A percentile compares a stretch with the other conserved stretches of the same genome.
Conservation (phyloP, 2,329 filamentous ascomycete genomes). For the Penicillium italicum region DNA sequence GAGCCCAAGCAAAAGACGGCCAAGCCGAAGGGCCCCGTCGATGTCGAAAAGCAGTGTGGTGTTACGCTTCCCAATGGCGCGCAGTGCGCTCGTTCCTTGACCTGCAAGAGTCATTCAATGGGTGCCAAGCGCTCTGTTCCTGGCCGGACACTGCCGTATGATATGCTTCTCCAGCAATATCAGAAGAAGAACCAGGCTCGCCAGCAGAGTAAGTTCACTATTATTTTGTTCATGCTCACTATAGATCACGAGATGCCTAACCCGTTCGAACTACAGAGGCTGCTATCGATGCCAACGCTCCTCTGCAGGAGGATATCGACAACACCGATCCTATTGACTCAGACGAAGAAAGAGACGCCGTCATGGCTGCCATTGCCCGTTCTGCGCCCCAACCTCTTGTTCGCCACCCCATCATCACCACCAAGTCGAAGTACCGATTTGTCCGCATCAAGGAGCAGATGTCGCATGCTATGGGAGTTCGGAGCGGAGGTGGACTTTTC, state of each 20-base stretch:
- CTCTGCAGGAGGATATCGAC: constrained; percentile 80
- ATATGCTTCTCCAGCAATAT: constrained; percentile 83
- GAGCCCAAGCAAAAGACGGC: constrained; percentile 78
- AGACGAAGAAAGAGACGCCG: constrained; percentile 85
- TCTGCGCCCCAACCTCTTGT: constrained; percentile 77
- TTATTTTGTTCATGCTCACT: background rate
- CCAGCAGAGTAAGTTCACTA: constrained; percentile 72
- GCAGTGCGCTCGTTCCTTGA: constrained; percentile 81
- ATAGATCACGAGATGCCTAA: constrained; percentile 23
- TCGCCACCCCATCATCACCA: constrained; percentile 55
- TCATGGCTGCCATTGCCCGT: constrained; percentile 74
- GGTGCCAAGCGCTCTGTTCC: constrained; percentile 85
- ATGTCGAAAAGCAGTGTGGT: constrained; percentile 91
- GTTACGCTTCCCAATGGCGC: constrained; percentile 80
- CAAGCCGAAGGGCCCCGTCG: constrained; percentile 87
- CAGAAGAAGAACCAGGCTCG: constrained; percentile 99
- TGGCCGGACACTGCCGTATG: constrained; percentile 82
- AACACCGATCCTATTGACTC: constrained; percentile 80
- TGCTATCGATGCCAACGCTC: constrained; percentile 89
- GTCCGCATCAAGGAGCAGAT: constrained; percentile 64
- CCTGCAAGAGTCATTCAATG: constrained; percentile 95
- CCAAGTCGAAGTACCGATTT: constrained; percentile 55
- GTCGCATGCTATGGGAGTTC: constrained; percentile 55
- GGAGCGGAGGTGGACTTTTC: constrained; percentile 46
- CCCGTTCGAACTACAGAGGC: constrained; percentile 61